Conservation (phyloP, 345 rosid species). For the Eucalyptus pauciflora region DNA sequence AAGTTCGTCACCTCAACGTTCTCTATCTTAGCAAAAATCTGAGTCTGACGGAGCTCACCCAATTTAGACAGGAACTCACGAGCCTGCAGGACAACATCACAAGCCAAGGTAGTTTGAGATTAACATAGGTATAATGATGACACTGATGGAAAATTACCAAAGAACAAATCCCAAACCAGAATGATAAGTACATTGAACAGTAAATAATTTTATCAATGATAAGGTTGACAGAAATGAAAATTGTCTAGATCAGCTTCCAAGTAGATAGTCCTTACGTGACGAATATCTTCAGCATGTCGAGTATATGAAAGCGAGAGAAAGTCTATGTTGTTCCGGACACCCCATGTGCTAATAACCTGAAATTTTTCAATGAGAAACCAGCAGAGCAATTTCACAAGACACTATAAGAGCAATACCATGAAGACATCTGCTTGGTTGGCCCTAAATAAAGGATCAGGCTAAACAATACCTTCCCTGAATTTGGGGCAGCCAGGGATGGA, state of each 20-base stretch:
- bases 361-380: not conserved
- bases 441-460: not conserved
- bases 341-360: conserved; percentile 72
- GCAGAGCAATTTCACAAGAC: not conserved
- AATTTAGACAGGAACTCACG: conserved; percentile 40
- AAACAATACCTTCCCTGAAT: not conserved
- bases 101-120: not conserved
- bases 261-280: conserved; percentile 25
- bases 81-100: conserved; percentile 22
- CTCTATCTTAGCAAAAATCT: conserved; percentile 59
- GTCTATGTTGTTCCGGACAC: conserved; percentile 51
- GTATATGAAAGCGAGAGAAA: conserved; percentile 57
- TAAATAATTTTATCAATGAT: not conserved
- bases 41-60: conserved; percentile 47
- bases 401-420: not conserved
- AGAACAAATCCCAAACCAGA: not conserved
- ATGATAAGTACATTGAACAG: not conserved
- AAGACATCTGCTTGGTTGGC: not conserved
- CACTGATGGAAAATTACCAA: not conserved
- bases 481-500: not conserved
- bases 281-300: conserved; percentile 58
- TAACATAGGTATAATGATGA: not conserved
- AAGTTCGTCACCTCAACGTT: conserved; percentile 37
- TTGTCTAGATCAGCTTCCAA: not conserved
- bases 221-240: not conserved